Evolutionary conservation across 2,329 filamentous ascomycete species (phyloP), one percentile per base, ranked within the genome.

Genomic region (Colletotrichum limetticola): DNA sequence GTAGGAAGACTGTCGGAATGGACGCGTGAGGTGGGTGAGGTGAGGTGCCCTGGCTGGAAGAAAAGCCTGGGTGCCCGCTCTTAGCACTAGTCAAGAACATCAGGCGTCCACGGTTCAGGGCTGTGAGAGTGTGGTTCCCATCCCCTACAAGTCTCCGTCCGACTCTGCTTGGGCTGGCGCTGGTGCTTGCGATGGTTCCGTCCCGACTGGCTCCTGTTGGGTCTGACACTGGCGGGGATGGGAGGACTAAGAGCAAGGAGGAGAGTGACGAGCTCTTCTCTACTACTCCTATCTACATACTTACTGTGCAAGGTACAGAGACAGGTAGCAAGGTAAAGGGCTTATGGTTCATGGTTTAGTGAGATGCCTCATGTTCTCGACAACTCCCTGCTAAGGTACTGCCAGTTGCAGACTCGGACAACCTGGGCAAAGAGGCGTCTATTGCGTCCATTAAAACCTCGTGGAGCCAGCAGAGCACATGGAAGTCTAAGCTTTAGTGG

Each of bases 401-500:
- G 4, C n/a, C 19, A 12, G 3, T 24, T n/a, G 26, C 35, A 49
- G 37, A 52, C 16, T 30, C 22, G 28, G 46, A 4, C n/a, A 14
- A 46, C 30, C 30, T 9, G 9, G 22, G 8, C 57, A 19, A 26
- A n/a, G 12, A 49, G 49, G n/a, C 49, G 30, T 32, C 30, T n/a
- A 37, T 53, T 19, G 35, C 28, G 37, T 60, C 55, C 30, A 68
- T 63, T 22, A 19, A 69, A 61, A 60, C 59, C 66, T 70, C 70
- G 60, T 72, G 66, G 60, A 72, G 60, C 53, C 32, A 46, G 53
- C 66, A 59, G 37, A 19, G 35, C 46, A 70, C 57, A 60, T 35
- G 35, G 8, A 14, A 60, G 60, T 61, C 70, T 70, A 60, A 61
- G 70, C 66, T 72, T 72, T 61, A 61, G 70, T 72, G 70, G 70